Evolutionary conservation across 1,139 yeast genomes (phyloP), one percentile per base, ranked within the genome.

Genomic region (Candida sanyaensis): DNA sequence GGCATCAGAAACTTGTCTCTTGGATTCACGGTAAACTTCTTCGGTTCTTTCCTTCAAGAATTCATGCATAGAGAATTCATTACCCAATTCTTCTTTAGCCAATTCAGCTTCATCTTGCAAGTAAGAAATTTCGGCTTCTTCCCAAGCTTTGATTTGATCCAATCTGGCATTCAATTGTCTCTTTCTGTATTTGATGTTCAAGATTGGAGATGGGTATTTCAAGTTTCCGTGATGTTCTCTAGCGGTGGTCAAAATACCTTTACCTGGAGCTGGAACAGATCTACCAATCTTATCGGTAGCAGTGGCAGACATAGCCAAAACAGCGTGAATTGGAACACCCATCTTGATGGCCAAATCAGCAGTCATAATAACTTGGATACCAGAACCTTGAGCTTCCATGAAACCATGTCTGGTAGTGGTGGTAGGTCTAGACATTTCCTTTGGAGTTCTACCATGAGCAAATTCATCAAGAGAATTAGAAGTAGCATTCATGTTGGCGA

Each of bases 381-480:
- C 99, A 45, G 98, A 85, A 80, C 99, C 99, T 76, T 93, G 99
- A 41, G 99, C 87, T 79, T 93, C 99, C 99, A 93, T 93, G 80
- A 93, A 93, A 60, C 99, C 99, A 60, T 86, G 79, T 81, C 99
- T 89, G 47, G 96, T 78, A 40, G 97, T 88, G 48, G 99, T 91
- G 50, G 97, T 81, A 53, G 99, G 99, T 75, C 99, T 88, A 37
- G 98, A 93, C 99, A 93, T 93, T 72, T 93, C 99, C 56, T 85
- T 80, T 58, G 99, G 98, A 50, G 97, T 90, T 78, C 99, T 90
- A 56, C 99, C 99, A 60, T 90, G 93, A 50, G 83, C 96, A 59
- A 87, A 79, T 73, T 93, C 99, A 52, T 84, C 88, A 50, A 80
- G 66, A 33, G 98, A 78, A 73, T 92, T 90, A 41, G 97, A 88